Evolutionary conservation across 345 rosid species (phyloP).

Genomic region (Arabidopsis arenosa): DNA sequence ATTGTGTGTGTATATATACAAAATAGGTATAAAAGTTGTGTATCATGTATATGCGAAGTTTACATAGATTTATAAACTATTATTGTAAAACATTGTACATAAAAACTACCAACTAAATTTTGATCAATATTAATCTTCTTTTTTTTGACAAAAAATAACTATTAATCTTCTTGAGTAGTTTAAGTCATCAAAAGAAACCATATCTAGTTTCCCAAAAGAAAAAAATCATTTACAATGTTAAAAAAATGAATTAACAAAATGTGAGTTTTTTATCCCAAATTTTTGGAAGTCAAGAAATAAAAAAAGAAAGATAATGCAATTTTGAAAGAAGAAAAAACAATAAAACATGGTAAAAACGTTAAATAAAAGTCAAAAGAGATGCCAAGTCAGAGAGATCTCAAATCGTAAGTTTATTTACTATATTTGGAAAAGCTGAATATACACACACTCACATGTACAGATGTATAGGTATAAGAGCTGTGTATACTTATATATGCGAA

Average conservation of each 20-base stretch:
- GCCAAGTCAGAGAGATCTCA: neutral
- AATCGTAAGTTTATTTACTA: neutral
- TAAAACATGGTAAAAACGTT: neutral
- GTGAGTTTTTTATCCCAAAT: neutral
- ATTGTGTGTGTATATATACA: neutral
- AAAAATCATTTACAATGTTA: neutral
- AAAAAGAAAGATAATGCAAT: neutral
- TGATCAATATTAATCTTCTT: neutral
- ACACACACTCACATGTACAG: neutral
- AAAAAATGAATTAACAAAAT: neutral
- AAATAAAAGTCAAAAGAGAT: neutral
- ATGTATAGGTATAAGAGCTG: neutral
- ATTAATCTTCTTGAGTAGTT: neutral
- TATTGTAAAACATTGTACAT: neutral
- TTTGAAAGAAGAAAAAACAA: neutral
- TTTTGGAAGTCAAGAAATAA: neutral
- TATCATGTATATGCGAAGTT: neutral
- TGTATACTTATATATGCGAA: slow-evolving; percentile 4
- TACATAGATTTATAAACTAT: neutral
- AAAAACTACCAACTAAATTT: neutral
- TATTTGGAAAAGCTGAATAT: neutral
- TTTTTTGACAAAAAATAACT: neutral
- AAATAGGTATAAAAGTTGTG: no score
- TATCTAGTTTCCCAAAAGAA: no score
- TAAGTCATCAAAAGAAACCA: neutral